A percentile compares a stretch with the other conserved stretches of the same genome.
Evolutionary conservation across 345 rosid species (phyloP).

Genomic region (Sonneratia caseolaris): DNA sequence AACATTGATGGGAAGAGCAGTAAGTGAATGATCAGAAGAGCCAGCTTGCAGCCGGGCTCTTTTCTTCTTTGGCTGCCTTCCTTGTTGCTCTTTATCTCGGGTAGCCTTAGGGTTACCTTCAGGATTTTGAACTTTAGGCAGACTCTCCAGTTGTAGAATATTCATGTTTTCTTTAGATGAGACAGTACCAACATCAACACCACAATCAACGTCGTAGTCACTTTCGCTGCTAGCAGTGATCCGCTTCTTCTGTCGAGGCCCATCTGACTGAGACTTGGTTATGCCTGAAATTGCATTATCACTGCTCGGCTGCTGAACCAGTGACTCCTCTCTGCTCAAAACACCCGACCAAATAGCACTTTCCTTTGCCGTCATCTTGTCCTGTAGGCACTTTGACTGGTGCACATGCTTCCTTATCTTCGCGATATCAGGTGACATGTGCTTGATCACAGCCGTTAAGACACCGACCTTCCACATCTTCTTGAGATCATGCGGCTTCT

Average conservation of each 20-base stretch:
- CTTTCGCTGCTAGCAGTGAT: slow-evolving; percentile 50
- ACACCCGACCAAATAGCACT: slow-evolving; percentile 97
- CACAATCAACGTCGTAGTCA: slow-evolving; percentile 81
- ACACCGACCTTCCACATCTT: slow-evolving; percentile 99
- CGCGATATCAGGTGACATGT: slow-evolving; percentile 92
- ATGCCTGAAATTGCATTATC: slow-evolving; percentile 78
- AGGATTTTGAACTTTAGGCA: neutral
- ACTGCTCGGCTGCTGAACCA: slow-evolving; percentile 64
- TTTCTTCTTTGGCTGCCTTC: slow-evolving; percentile 35
- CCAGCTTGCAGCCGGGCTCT: slow-evolving; percentile 29
- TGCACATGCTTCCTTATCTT: slow-evolving; percentile 90
- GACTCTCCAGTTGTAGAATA: slow-evolving; percentile 31
- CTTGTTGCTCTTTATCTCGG: slow-evolving; percentile 32
- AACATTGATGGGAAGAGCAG: slow-evolving; percentile 17
- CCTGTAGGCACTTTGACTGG: slow-evolving; percentile 95
- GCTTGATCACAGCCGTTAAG: slow-evolving; percentile 88
- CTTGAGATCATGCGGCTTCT: slow-evolving; percentile 94
- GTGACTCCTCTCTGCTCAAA: slow-evolving; percentile 73
- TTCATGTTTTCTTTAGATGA: slow-evolving; percentile 66
- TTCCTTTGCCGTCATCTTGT: slow-evolving; percentile 99
- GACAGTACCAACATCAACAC: slow-evolving; percentile 59
- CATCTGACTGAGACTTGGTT: slow-evolving; percentile 48
- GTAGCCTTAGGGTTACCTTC: slow-evolving; percentile 10
- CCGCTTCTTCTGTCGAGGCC: slow-evolving; percentile 33
- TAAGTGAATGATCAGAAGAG: slow-evolving; percentile 24